phyloP scores from a whole-genome alignment of 148 eudicot species.

The Euryodendron excelsum region DNA sequence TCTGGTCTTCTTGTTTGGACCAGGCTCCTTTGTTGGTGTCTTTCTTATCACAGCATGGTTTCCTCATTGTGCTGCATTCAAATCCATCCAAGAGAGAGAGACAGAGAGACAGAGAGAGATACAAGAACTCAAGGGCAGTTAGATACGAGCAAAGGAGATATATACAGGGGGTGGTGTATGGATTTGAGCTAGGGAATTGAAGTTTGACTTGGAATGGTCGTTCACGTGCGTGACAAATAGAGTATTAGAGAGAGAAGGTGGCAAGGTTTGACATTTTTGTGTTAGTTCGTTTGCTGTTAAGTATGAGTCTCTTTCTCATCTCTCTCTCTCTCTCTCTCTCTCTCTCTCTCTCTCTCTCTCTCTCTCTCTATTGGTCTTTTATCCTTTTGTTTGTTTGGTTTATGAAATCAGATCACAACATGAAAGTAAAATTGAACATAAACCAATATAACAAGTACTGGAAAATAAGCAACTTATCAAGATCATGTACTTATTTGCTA shows the following conservation, averaged over 20 bases:
- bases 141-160: background rate
- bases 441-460: too few relatives aligned
- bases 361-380: too few relatives aligned
- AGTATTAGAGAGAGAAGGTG: background rate
- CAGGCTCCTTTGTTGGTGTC: constrained; percentile 40
- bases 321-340: background rate
- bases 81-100: constrained; percentile 19
- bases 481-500: too few relatives aligned
- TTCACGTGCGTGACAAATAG: constrained; percentile 13
- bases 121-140: background rate
- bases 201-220: constrained; percentile 32
- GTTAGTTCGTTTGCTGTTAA: constrained; percentile 4
- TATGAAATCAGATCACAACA: too few relatives aligned
- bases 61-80: constrained; percentile 40
- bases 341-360: too few relatives aligned
- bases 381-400: too few relatives aligned
- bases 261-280: background rate
- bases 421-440: too few relatives aligned
- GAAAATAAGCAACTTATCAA: too few relatives aligned
- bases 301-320: background rate
- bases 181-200: background rate
- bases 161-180: background rate
- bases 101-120: background rate
- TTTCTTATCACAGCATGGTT: constrained; percentile 36
- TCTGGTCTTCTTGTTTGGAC: constrained; percentile 44